These are phyloP conservation scores for Magnolia changhungtana DNA, from an alignment of 164 flowering plant genomes.

Conservation along the genomic window DNA sequence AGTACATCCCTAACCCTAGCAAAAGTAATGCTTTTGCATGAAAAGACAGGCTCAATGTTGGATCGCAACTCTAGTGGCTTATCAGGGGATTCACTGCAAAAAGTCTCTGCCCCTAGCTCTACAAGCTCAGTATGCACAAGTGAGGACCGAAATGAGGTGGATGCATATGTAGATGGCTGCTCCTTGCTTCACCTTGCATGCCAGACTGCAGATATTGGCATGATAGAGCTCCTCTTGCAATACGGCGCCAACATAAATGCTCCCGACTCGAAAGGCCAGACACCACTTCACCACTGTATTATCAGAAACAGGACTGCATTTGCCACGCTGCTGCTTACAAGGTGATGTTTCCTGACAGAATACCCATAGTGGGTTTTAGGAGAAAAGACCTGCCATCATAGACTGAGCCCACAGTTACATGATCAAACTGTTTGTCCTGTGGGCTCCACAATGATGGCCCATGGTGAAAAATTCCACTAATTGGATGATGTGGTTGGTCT, in stretches of 20 bases:
- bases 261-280: slow-evolving; percentile 58
- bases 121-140: slow-evolving; percentile 18
- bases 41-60: slow-evolving; percentile 29
- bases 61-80: slow-evolving; percentile 10
- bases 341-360: slow-evolving; percentile 32
- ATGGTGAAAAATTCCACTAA: no score
- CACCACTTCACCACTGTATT: slow-evolving; percentile 75
- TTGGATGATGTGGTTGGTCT: no score
- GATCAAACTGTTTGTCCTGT: no score
- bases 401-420: no score
- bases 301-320: slow-evolving; percentile 40
- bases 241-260: slow-evolving; percentile 74
- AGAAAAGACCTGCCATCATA: no score
- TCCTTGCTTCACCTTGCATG: slow-evolving; percentile 87
- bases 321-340: slow-evolving; percentile 59
- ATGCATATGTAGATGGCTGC: slow-evolving; percentile 49
- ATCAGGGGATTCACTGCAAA: slow-evolving; percentile 27
- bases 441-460: no score
- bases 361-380: background rate
- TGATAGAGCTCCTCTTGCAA: slow-evolving; percentile 92
- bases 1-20: slow-evolving; percentile 42
- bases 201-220: slow-evolving; percentile 68
- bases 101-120: slow-evolving; percentile 30
- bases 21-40: slow-evolving; percentile 59
- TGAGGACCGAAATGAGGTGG: slow-evolving; percentile 29